Percentiles rank a stretch among this genome's conserved stretches.
These are phyloP conservation scores for Abelmoschus esculentus DNA, from an alignment of 345 rosid species.

Conservation along the genomic window DNA sequence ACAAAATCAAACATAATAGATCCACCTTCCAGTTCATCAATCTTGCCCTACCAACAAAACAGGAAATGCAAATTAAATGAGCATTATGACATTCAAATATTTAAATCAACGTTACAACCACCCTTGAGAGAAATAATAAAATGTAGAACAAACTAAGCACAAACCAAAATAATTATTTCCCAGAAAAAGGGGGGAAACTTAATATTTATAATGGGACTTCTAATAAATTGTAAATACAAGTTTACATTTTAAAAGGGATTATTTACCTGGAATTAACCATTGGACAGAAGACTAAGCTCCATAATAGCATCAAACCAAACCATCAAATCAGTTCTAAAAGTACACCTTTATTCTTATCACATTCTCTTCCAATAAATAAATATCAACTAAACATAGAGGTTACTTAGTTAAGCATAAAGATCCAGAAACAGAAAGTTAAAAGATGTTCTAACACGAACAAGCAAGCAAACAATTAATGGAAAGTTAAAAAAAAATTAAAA, in stretches of 20 bases:
- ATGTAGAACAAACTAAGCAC: neutral
- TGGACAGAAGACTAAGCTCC: neutral
- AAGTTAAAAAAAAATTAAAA: no score
- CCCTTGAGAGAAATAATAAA: neutral
- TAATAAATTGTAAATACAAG: no score
- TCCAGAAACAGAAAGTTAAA: neutral
- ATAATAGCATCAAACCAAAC: neutral
- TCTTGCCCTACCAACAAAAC: slow-evolving; percentile 52
- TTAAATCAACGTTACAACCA: neutral
- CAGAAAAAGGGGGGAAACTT: no score
- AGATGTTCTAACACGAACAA: neutral
- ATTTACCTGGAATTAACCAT: neutral
- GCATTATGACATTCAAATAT: neutral
- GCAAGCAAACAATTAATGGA: neutral
- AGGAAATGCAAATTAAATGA: neutral
- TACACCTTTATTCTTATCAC: neutral
- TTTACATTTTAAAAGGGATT: neutral
- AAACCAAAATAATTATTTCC: neutral
- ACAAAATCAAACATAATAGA: slow-evolving; percentile 78
- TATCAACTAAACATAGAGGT: neutral
- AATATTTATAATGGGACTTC: neutral
- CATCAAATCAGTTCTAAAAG: neutral
- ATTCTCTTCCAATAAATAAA: neutral
- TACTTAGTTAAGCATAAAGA: neutral
- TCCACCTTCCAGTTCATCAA: slow-evolving; percentile 97